Percentiles rank a stretch among this genome's conserved stretches.
Evolutionary conservation across 768 basidiomycete species (phyloP).

Genomic region (Auricularia cornea): DNA sequence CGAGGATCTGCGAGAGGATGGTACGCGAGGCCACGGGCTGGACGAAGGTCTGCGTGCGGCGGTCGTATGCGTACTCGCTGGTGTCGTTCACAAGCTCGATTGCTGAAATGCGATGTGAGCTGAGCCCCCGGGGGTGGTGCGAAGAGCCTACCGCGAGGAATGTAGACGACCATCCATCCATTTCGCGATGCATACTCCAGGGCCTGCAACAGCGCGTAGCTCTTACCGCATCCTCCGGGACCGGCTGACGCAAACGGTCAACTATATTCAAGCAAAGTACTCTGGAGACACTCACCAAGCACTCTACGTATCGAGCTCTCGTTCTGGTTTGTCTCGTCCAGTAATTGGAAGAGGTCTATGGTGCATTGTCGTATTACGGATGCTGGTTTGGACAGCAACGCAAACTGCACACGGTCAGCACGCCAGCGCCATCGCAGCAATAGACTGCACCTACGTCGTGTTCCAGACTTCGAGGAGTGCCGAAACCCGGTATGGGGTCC

Average conservation of each 20-base stretch:
- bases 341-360: slow-evolving; percentile 39
- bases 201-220: slow-evolving; percentile 66
- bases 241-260: slow-evolving; percentile 44
- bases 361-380: slow-evolving; percentile 68
- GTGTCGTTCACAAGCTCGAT: slow-evolving; percentile 65
- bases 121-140: slow-evolving; percentile 9
- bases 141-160: slow-evolving; percentile 55
- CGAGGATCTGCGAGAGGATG: slow-evolving; percentile 51
- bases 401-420: slow-evolving; percentile 37
- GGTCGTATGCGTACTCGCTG: slow-evolving; percentile 63
- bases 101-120: slow-evolving; percentile 30
- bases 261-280: slow-evolving; percentile 2
- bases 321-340: slow-evolving; percentile 31
- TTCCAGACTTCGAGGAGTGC: slow-evolving; percentile 59
- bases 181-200: slow-evolving; percentile 55
- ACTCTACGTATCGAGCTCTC: background rate
- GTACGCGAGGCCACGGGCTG: slow-evolving; percentile 61
- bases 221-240: slow-evolving; percentile 71
- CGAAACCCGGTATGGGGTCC: slow-evolving; percentile 48
- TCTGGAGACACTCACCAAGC: background rate
- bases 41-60: slow-evolving; percentile 66
- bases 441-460: slow-evolving; percentile 49
- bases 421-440: background rate
- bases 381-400: slow-evolving; percentile 59
- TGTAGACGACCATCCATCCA: slow-evolving; percentile 78